Conservation (phyloP, 768 basidiomycete species). For the Clitopilus passeckerianus region DNA sequence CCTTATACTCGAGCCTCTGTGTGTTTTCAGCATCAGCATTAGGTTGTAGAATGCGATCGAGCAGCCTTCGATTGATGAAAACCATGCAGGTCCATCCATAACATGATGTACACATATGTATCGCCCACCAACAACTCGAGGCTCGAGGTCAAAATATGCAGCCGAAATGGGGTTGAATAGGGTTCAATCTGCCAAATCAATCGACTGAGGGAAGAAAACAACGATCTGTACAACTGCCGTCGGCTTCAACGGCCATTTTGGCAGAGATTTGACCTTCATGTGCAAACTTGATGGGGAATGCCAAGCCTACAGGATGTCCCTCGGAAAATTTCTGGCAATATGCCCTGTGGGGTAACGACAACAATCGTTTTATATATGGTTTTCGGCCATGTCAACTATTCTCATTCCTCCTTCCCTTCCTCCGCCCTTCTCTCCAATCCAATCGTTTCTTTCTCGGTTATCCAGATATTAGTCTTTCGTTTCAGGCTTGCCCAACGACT, state of each 20-base stretch:
- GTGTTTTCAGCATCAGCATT: too few relatives aligned
- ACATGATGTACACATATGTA: neutral
- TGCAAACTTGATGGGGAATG: neutral
- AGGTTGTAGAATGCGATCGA: neutral
- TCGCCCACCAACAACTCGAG: neutral
- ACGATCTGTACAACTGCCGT: neutral
- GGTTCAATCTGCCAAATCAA: neutral
- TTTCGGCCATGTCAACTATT: neutral
- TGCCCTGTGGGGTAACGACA: neutral
- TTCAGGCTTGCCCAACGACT: slow-evolving; percentile 9
- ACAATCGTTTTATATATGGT: neutral
- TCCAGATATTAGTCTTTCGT: slow-evolving; percentile 8
- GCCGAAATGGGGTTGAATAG: neutral
- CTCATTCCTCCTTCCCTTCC: slow-evolving; percentile 3
- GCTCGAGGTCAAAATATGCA: neutral
- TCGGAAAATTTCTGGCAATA: neutral
- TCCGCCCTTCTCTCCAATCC: slow-evolving; percentile 7
- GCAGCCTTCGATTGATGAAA: neutral
- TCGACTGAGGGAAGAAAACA: neutral
- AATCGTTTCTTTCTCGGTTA: slow-evolving; percentile 12
- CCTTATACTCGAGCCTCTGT: too few relatives aligned
- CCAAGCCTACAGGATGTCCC: neutral
- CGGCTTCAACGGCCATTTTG: neutral
- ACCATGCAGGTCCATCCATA: neutral
- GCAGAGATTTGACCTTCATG: neutral